Conservation (phyloP, 768 basidiomycete genomes). For the Mycena epipterygia region DNA sequence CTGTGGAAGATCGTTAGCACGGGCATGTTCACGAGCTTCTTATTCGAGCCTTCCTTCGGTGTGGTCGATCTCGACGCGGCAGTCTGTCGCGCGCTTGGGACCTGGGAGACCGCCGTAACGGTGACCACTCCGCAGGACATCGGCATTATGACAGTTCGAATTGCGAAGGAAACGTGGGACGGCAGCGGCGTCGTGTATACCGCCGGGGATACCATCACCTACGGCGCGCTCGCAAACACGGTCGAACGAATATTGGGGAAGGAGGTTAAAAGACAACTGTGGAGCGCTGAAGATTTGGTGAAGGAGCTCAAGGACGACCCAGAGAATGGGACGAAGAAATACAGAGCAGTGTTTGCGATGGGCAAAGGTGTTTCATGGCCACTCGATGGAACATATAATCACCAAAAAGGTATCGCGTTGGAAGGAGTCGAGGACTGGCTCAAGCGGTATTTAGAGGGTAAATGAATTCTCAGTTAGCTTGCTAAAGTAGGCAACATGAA, state of each 20-base stretch:
- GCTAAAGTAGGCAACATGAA: no score
- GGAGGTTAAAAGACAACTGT: constrained; percentile 34
- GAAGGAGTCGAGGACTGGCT: constrained; percentile 31
- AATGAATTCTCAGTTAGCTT: background rate
- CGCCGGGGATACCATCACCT: constrained; percentile 47
- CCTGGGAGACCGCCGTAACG: constrained; percentile 43
- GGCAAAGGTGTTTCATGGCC: constrained; percentile 42
- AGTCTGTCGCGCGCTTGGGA: constrained; percentile 37
- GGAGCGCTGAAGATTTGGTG: constrained; percentile 33
- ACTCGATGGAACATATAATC: constrained; percentile 36
- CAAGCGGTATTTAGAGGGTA: background rate
- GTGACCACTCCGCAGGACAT: constrained; percentile 47
- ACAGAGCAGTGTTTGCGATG: constrained; percentile 40
- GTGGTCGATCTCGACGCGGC: constrained; percentile 40
- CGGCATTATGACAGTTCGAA: constrained; percentile 41
- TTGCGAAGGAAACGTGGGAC: constrained; percentile 28
- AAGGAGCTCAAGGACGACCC: constrained; percentile 38
- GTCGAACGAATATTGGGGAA: constrained; percentile 33
- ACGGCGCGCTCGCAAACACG: constrained; percentile 40
- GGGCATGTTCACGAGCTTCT: constrained; percentile 39
- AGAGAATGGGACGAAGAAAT: constrained; percentile 39
- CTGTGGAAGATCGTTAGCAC: constrained; percentile 43
- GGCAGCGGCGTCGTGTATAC: constrained; percentile 42
- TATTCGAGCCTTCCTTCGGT: constrained; percentile 43
- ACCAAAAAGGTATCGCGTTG: constrained; percentile 26